Evolutionary conservation across 257 asterid genomes (phyloP), one percentile per base, ranked within the genome.

Genomic region (Plantago ovata): DNA sequence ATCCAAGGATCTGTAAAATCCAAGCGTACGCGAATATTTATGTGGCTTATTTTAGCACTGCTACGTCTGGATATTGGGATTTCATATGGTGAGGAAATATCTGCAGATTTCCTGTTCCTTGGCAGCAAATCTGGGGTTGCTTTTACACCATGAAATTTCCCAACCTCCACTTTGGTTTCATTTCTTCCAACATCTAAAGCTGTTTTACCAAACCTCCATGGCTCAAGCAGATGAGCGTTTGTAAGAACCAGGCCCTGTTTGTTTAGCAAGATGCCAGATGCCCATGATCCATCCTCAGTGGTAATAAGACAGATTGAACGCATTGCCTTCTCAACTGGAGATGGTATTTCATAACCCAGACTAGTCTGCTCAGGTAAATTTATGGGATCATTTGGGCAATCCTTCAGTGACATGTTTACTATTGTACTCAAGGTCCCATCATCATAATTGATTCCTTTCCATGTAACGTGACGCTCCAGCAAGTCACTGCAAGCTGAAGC

Each of bases 171-270:
- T 65, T 62, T 70, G 47, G 59, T 65, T 60, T 56, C 72, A 53
- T 69, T 58, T 66, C 63, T 69, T 56, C 79, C 87, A 60, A 75
- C 69, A 61, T 67, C 75, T 13, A 72, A 61, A 65, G 86, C 68
- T 69, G 93, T 76, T 75, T 86, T 93, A 33, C 94, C 85, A 48
- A 93, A 93, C 67, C 98, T 81, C 98, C 98, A 86, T 23, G 98
- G 98, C 76, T 93, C 98, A 65, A 93, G 75, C 61, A 93, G 95
- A 74, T 93, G 98, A 75, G 97, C 97, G 43, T 93, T 92, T 62
- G 98, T 93, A 71, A 93, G 98, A 72, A 93, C 72, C 48, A 93
- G 73, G 63, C 98, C 97, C 75, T 84, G 79, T 62, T 79, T 84
- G 71, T 93, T 89, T 69, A 89, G 87, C 69, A 93, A 71, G 66